Conservation (phyloP, 2,329 filamentous ascomycete genomes). For the Hypoxylon sp. region DNA sequence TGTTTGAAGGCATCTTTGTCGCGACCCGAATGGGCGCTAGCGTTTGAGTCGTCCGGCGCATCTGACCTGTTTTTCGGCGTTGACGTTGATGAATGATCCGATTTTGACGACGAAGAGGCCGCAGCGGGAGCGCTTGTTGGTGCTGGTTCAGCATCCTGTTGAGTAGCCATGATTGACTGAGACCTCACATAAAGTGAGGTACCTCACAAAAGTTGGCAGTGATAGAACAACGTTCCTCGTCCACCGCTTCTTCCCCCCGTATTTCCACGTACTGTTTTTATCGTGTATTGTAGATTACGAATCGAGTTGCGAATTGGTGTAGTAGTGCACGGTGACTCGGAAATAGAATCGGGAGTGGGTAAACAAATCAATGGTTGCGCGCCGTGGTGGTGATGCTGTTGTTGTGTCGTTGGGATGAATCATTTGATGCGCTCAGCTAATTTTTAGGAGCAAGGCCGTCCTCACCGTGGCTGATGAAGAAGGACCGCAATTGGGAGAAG, state of each 20-base stretch:
- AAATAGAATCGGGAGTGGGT: conserved; percentile 9
- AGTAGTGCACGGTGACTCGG: conserved; percentile 8
- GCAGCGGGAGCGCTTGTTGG: conserved; percentile 46
- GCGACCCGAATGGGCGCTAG: conserved; percentile 57
- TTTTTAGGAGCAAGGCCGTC: conserved; percentile 25
- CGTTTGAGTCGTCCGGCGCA: conserved; percentile 53
- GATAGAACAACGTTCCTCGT: conserved; percentile 23
- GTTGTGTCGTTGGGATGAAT: conserved; percentile 34
- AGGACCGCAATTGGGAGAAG: conserved; percentile 37
- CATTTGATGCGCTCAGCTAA: conserved; percentile 42
- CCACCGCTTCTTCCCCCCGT: conserved; percentile 7
- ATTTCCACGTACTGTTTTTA: conserved; percentile 1
- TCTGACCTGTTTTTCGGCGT: conserved; percentile 53
- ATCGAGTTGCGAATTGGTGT: conserved; percentile 36
- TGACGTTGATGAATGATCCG: conserved; percentile 52
- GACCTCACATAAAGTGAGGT: conserved; percentile 42
- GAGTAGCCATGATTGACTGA: conserved; percentile 50
- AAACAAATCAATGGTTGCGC: conserved; percentile 30
- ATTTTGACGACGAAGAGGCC: conserved; percentile 49
- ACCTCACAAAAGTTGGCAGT: conserved; percentile 29
- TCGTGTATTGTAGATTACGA: conserved; percentile 16
- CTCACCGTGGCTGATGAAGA: conserved; percentile 40
- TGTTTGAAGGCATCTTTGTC: conserved; percentile 70
- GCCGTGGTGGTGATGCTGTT: conserved; percentile 31
- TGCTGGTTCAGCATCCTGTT: conserved; percentile 51